Conservation (phyloP, 441 rosid species). For the Daphne laureola region DNA sequence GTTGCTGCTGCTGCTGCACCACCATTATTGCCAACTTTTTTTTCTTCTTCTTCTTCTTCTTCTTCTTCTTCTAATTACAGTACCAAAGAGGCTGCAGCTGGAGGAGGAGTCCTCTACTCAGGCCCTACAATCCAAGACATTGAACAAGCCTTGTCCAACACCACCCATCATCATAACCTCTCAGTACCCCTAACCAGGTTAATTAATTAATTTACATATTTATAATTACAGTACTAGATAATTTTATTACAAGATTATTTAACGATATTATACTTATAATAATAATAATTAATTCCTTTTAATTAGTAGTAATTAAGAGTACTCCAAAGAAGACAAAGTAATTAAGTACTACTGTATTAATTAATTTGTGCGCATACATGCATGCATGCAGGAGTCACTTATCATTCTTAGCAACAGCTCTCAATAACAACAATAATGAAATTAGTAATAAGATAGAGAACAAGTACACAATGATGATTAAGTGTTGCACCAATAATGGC, state of each 20-base stretch:
- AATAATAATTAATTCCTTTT: no score
- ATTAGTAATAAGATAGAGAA: slow-evolving; percentile 33
- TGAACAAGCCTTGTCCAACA: slow-evolving; percentile 31
- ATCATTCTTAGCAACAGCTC: slow-evolving; percentile 28
- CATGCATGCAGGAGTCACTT: slow-evolving; percentile 14
- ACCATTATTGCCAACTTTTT: no score
- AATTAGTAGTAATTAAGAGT: no score
- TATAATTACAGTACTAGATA: neutral
- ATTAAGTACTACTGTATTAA: no score
- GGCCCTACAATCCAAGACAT: slow-evolving; percentile 55
- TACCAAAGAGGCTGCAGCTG: no score
- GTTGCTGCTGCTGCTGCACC: no score
- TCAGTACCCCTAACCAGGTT: slow-evolving; percentile 28
- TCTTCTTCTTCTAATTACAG: no score
- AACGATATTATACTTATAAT: neutral
- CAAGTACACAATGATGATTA: slow-evolving; percentile 67
- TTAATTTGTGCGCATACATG: no score
- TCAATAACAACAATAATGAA: neutral
- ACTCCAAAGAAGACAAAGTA: no score
- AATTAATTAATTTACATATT: no score
- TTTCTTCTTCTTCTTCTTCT: no score
- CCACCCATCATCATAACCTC: slow-evolving; percentile 12
- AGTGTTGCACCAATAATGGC: slow-evolving; percentile 26
- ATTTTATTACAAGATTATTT: neutral
- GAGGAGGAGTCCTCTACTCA: slow-evolving; percentile 26